Base-by-base conservation (phyloP, 225 moss, liverwort and hornwort species). In the Polytrichum formosum region DNA sequence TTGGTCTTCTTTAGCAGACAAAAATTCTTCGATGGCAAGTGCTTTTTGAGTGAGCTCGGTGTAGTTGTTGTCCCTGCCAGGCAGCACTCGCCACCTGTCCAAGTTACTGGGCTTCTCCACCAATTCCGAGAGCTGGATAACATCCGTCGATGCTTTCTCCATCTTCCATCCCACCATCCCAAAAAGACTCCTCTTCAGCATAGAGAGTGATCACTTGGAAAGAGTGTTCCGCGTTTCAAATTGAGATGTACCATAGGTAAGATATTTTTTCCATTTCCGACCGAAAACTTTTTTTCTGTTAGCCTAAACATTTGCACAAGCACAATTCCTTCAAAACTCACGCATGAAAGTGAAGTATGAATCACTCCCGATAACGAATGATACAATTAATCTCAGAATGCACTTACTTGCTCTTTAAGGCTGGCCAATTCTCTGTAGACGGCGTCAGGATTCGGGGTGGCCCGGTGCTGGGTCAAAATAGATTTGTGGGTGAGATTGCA, bases 71-170 rank as follows among this genome's bases (percentile, higher is more conserved):
- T 93, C 93, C 6, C 80, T 79, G 53, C 91, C 90, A 5, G 63
- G 69, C 9, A 96, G 75, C 61, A 96, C 58, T 28, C 83, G 77
- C 91, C 96, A 96, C 68, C 96, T 81, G n/a, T 56, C 80, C 31
- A 84, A 69, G 30, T 96, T 96, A 55, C 87, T 82, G 10, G 93
- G 96, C 27, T 84, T 93, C 25, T 96, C 96, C 25, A 96, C 87
- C 21, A 91, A 54, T 60, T 89, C 86, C 0, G 96, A 90, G n/a
- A 96, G 78, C 28, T 80, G 84, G 6, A 13, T 0, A 28, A 90
- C 76, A 67, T 79, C 79, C 0, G 19, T 65, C 21, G 73, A 81
- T 65, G 91, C 83, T 28, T 81, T 72, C 7, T 53, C 53, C 87
- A 96, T 76, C 93, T 94, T 69, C 23, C 16, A 26, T 5, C 73